Conservation (phyloP, 129 eudicot species). For the Rutidosis leptorrhynchoides region DNA sequence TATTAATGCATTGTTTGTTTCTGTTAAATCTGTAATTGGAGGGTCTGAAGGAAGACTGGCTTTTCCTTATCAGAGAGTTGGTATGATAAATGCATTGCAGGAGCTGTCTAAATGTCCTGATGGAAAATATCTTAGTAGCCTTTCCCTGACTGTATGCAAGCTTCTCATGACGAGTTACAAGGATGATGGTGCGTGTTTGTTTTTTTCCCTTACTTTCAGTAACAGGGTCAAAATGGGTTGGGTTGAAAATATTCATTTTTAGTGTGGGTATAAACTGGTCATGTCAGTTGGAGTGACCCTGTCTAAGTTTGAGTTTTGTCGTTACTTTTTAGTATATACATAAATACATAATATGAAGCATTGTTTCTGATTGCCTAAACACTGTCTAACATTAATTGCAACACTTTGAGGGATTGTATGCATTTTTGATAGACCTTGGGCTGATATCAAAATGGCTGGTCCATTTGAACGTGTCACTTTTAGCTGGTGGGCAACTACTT, state of each 20-base stretch:
- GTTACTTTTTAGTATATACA: too few relatives aligned
- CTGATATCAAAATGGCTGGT: neutral
- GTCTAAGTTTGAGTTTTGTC: neutral
- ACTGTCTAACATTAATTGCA: neutral
- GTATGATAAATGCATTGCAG: conserved; percentile 73
- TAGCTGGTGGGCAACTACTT: neutral
- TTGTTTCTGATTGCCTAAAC: neutral
- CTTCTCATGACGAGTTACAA: conserved; percentile 75
- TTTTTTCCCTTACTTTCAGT: neutral
- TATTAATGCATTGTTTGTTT: conserved; percentile 63
- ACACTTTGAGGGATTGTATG: neutral
- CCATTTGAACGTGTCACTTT: neutral
- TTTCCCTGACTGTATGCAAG: conserved; percentile 52
- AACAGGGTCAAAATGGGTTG: neutral
- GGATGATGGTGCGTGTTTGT: conserved; percentile 68
- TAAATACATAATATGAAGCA: too few relatives aligned
- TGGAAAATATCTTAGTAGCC: conserved; percentile 58
- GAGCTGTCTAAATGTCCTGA: conserved; percentile 73
- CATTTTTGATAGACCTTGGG: neutral
- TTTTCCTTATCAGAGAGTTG: conserved; percentile 97
- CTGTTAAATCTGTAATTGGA: conserved; percentile 68
- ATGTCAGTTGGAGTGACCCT: neutral
- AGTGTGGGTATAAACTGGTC: neutral
- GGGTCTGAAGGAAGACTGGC: conserved; percentile 99
- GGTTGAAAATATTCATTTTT: neutral